Evolutionary conservation across 768 basidiomycete species (phyloP).

Genomic region (Cubamyces lactineus): DNA sequence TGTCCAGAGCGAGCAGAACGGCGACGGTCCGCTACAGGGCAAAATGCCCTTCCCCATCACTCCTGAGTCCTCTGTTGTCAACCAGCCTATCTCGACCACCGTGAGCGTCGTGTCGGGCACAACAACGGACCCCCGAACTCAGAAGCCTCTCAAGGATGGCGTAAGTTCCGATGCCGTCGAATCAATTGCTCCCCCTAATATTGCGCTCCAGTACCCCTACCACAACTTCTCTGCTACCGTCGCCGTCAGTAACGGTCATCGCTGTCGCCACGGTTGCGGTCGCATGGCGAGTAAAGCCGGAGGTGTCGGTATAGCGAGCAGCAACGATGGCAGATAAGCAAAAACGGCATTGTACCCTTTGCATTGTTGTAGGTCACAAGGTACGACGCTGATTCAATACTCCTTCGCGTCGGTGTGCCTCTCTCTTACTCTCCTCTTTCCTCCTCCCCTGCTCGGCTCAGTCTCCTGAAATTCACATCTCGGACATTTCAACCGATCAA

Average conservation of each 20-base stretch:
- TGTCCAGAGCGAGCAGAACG: conserved; percentile 15
- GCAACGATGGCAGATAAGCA: conserved; percentile 9
- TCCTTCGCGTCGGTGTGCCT: not conserved
- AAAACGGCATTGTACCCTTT: conserved; percentile 15
- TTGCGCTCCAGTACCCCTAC: conserved; percentile 34
- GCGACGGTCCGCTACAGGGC: conserved; percentile 19
- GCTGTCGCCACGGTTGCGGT: conserved; percentile 74
- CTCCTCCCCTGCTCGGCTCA: not conserved
- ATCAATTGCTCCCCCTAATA: conserved; percentile 3
- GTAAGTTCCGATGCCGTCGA: conserved; percentile 24
- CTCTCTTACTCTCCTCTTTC: not conserved
- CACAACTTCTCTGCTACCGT: conserved; percentile 51
- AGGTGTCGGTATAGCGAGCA: conserved; percentile 29
- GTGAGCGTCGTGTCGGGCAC: conserved; percentile 20
- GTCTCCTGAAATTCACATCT: conserved; percentile 18
- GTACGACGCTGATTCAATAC: not conserved
- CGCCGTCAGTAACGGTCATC: conserved; percentile 65
- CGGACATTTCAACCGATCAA: not conserved
- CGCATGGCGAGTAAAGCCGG: conserved; percentile 67
- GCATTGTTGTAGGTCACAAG: conserved; percentile 14
- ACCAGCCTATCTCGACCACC: conserved; percentile 31
- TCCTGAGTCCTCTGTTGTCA: conserved; percentile 34
- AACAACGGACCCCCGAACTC: conserved; percentile 28
- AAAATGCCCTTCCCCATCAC: conserved; percentile 33
- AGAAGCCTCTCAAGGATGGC: conserved; percentile 27